Percentiles rank a stretch among this genome's conserved stretches.
These are phyloP conservation scores for Rutstroemia sp. DNA, from an alignment of 2,329 filamentous ascomycete species.

Conservation along the genomic window DNA sequence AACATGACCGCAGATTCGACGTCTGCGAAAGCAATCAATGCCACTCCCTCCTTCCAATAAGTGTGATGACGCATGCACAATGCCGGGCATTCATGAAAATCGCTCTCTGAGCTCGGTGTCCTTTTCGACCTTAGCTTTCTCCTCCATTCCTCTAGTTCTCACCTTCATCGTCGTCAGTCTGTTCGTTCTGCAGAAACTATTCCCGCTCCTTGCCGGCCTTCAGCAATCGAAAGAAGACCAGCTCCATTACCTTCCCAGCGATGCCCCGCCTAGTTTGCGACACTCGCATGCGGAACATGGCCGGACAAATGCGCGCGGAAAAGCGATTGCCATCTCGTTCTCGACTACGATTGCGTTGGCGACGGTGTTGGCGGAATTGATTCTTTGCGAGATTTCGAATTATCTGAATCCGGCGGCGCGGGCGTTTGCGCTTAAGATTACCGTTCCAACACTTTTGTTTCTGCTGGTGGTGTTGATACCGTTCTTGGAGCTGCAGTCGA, in stretches of 20 bases:
- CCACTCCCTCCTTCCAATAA: constrained; percentile 22
- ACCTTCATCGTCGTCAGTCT: constrained; percentile 59
- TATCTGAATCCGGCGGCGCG: constrained; percentile 62
- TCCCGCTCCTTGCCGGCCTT: constrained; percentile 60
- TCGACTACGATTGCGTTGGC: constrained; percentile 70
- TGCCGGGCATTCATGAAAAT: constrained; percentile 14
- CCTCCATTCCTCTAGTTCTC: constrained; percentile 60
- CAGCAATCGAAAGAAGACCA: constrained; percentile 44
- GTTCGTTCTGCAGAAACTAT: constrained; percentile 60
- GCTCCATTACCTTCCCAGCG: constrained; percentile 53
- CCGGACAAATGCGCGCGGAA: constrained; percentile 42
- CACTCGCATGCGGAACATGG: constrained; percentile 53
- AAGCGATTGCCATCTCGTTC: constrained; percentile 58
- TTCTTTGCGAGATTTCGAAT: constrained; percentile 78
- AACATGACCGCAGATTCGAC: constrained; percentile 14
- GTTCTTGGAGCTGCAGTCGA: constrained; percentile 63
- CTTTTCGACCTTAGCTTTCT: constrained; percentile 46
- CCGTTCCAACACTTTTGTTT: constrained; percentile 63
- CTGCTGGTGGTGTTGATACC: constrained; percentile 70
- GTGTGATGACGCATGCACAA: constrained; percentile 23
- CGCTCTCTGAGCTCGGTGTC: constrained; percentile 17
- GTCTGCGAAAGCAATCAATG: constrained; percentile 22
- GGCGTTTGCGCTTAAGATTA: constrained; percentile 58
- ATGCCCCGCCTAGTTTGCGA: constrained; percentile 51
- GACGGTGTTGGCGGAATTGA: constrained; percentile 69